Percentiles rank a stretch among this genome's conserved stretches.
These are phyloP conservation scores for Ophiocytium majus DNA, from an alignment of 352 stramenopile species.

Conservation along the genomic window DNA sequence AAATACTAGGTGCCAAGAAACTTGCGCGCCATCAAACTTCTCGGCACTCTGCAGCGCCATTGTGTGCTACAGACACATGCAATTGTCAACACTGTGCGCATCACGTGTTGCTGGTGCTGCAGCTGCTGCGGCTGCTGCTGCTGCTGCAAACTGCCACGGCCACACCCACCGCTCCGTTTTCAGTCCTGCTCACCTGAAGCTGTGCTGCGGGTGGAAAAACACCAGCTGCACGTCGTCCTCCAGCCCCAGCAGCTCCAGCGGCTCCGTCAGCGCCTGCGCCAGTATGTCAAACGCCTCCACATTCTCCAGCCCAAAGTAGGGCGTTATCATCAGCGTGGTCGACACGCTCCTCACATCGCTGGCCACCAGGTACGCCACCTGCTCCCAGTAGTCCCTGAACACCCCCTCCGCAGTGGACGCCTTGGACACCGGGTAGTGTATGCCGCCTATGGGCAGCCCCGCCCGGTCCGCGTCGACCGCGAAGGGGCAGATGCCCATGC, in stretches of 20 bases:
- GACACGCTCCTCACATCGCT: conserved; percentile 51
- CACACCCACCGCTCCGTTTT: no score
- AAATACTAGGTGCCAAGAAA: no score
- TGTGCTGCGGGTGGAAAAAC: conserved; percentile 81
- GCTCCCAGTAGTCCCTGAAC: conserved; percentile 69
- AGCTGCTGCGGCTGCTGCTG: no score
- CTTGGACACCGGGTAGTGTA: conserved; percentile 69
- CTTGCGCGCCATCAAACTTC: no score
- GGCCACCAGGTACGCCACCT: conserved; percentile 49
- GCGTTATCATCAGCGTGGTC: conserved; percentile 68
- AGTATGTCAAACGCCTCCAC: conserved; percentile 75
- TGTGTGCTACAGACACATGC: no score
- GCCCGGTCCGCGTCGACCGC: conserved; percentile 63
- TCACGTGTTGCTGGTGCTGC: no score
- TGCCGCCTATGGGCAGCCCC: conserved; percentile 69
- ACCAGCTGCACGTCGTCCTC: conserved; percentile 73
- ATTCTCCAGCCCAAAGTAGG: conserved; percentile 70
- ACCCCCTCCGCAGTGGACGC: conserved; percentile 65
- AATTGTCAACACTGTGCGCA: no score
- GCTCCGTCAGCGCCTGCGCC: conserved; percentile 55
- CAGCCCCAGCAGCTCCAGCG: conserved; percentile 55
- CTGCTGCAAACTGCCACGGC: no score
- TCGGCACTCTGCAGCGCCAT: no score
- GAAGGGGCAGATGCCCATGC: conserved; percentile 78
- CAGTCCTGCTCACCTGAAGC: conserved; percentile 67